Evolutionary conservation across 768 basidiomycete species (phyloP), one percentile per base, ranked within the genome.

Genomic region (Hemileccinum rubropunctum): DNA sequence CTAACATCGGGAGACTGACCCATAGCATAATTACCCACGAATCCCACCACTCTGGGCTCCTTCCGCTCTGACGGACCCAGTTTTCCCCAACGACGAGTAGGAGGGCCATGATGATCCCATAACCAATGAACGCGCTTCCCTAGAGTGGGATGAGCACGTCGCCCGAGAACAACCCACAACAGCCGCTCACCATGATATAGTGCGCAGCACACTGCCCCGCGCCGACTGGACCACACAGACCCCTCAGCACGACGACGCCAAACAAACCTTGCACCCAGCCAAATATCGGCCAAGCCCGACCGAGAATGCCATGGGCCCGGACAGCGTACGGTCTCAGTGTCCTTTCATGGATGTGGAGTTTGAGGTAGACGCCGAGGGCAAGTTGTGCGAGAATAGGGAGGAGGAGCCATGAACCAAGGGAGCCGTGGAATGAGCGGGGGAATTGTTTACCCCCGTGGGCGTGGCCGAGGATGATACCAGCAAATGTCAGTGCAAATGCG

Each of bases 201-300:
- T 91, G 89, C 1, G 89, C 91, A 1, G 91, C 76, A 67, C 94
- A 97, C 72, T 95, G 94, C 7, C 83, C 86, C 1, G 94, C 72
- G 26, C 82, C 70, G 1, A 3, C 45, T 6, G 76, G 86, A n/a
- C 80, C 88, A 64, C 94, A 97, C 61, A 91, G 92, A 6, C 87
- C 86, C 45, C 81, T 70, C 58, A 85, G 77, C 0, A 85, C 76
- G 38, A 88, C 78, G 32, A 82, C 86, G 18, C 92, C 94, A 65
- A 95, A 91, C 9, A 97, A 68, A 76, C 91, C 89, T 66, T 97
- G 94, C 1, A 75, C 75, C 94, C 94, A 95, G 7, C 86, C 94
- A 9, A 95, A 60, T 48, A 95, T 71, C 0, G 94, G 93, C 64
- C 88, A 97, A 10, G 73, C 53, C 64, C 88, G 94, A 13, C 94